A percentile compares a stretch with the other conserved stretches of the same genome.
Conservation (phyloP, 2,329 filamentous ascomycete genomes). For the Blastomyces gilchristii region DNA sequence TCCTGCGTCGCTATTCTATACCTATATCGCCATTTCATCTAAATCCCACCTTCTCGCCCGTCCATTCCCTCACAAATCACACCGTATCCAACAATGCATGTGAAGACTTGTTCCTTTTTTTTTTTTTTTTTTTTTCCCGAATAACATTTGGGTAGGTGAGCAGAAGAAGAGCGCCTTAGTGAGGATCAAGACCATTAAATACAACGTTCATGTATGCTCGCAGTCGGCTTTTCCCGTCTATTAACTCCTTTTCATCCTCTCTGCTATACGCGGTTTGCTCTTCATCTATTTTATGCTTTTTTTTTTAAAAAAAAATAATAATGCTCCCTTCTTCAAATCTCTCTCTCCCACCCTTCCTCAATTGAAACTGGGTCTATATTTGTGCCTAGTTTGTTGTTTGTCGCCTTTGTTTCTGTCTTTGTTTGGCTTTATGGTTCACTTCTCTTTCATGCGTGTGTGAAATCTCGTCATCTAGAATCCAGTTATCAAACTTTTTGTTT, state of each 20-base stretch:
- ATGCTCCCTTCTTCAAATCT: not conserved
- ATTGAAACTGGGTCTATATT: not conserved
- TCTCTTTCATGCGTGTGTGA: not conserved
- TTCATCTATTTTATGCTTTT: not conserved
- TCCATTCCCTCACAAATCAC: not conserved
- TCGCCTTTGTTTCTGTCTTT: not conserved
- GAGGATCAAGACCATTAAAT: not conserved
- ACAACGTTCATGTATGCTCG: not conserved
- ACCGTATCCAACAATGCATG: not conserved
- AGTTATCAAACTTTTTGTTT: not conserved
- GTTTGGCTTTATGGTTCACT: not conserved
- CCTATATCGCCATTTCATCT: not conserved
- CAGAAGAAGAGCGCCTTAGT: not conserved
- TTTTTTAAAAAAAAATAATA: not conserved
- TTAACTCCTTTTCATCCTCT: not conserved
- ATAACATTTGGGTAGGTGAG: not conserved
- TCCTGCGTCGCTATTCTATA: not conserved
- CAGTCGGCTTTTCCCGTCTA: not conserved
- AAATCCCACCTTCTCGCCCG: too few species aligned
- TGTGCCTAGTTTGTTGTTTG: not conserved
- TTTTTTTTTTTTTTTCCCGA: not conserved
- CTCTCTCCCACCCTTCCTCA: not conserved
- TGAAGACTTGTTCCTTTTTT: not conserved
- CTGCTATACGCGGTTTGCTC: not conserved
- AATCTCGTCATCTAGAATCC: constrained; percentile 1